Percentiles rank a stretch among this genome's conserved stretches.
phyloP scores from a whole-genome alignment of 2,329 filamentous ascomycete species.

The Helotiales sp. region DNA sequence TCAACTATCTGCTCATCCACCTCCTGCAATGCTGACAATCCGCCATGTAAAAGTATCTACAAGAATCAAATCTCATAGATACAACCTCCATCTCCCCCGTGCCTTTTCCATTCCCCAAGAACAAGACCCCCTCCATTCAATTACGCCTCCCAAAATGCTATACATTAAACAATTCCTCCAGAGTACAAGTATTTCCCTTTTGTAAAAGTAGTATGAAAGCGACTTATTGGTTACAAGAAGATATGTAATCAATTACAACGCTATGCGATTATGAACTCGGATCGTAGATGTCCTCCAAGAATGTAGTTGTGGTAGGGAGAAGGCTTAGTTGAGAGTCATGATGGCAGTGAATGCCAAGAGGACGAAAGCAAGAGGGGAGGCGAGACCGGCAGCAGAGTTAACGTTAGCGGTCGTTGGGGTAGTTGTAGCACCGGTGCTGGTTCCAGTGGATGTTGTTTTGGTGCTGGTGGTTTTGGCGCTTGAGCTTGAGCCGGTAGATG shows the following conservation, averaged over 20 bases:
- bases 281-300: neutral
- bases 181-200: neutral
- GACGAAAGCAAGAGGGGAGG: constrained; percentile 33
- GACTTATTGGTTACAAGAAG: neutral
- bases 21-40: neutral
- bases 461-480: constrained; percentile 4
- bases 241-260: constrained; percentile 4
- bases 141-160: constrained; percentile 14
- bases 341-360: constrained; percentile 33
- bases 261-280: constrained; percentile 12
- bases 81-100: neutral
- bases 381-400: constrained; percentile 24
- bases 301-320: neutral
- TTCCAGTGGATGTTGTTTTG: neutral
- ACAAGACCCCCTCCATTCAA: neutral
- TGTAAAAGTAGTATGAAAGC: neutral
- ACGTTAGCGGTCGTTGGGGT: constrained; percentile 14
- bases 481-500: neutral
- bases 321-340: constrained; percentile 30
- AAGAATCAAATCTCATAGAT: constrained; percentile 1
- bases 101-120: neutral
- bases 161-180: neutral
- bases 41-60: neutral
- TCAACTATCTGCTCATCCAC: neutral
- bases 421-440: constrained; percentile 4